Evolutionary conservation across 257 asterid species (phyloP), one percentile per base, ranked within the genome.

Genomic region (Jacaranda mimosifolia): DNA sequence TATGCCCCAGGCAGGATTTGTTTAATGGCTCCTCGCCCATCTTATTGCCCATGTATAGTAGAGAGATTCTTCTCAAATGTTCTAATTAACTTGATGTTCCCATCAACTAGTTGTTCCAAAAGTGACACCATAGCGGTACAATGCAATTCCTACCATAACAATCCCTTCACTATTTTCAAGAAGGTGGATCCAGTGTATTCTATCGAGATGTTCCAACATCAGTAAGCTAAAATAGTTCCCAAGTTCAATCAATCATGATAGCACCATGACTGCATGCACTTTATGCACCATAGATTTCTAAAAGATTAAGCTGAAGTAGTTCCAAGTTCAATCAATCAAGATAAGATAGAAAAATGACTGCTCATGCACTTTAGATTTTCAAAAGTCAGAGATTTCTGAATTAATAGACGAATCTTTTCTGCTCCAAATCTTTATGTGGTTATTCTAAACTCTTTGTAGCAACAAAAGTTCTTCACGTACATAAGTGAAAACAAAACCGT

Each of bases 91-190:
- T 85, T 79, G 65, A 93, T 90, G 83, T 90, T 90, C 38, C 75
- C 84, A 71, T 70, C 63, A 67, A 90, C 84, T 83, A 87, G 71
- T 80, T 85, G 84, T 78, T 87, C 93, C 99, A 96, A 88, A 82
- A 3, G 94, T 96, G 57, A 96, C 90, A 46, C 97, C 94, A 71
- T 53, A 84, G 57, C 94, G 97, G 74, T 80, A 93, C 85, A 93
- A 83, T 60, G 79, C 80, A 35, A 82, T 51, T 48, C 81, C 87
- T 43, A 51, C 86, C 48, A 45, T 56, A 49, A 73, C 71, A 63
- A 64, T 70, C 60, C 80, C n/a, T n/a, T n/a, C 90, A 78, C 52
- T 70, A 81, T 79, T 66, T 46, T 95, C 97, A n/a, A n/a, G n/a
- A 75, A 93, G 92, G 80, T 64, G 51, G 57, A 87, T 90, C 97